Evolutionary conservation across 768 basidiomycete species (phyloP), one percentile per base, ranked within the genome.

Genomic region (Clitopilus hobsonii): DNA sequence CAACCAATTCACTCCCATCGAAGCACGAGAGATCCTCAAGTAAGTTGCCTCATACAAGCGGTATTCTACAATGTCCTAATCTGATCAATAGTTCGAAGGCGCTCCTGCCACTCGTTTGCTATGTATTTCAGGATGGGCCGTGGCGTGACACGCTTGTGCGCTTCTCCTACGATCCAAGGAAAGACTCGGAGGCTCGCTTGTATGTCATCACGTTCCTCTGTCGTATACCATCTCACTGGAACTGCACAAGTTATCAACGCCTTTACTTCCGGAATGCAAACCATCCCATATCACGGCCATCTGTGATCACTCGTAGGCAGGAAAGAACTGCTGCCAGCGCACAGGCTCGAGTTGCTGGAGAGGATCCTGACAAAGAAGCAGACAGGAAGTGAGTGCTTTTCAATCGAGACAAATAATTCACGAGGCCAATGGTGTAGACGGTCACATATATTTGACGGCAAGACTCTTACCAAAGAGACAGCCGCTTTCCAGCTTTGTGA

Each of bases 401-500:
- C 23, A 38, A 27, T 18, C 16, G 11, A 11, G 45, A 25, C 11
- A 30, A 58, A 51, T 52, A 18, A 20, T 51, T 54, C 25, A 59
- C 20, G 51, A 3, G 1, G n/a, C 41, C n/a, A n/a, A n/a, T n/a
- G 10, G 2, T 3, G 5, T 54, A 85, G 85, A 58, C 77, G 75
- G 61, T 88, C 88, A 0, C 93, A 98, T 67, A 79, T 94, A 27
- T 99, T 98, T 61, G 93, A 99, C 66, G 97, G 96, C 0, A 66
- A 82, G 55, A 82, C 81, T 6, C 69, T 93, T 47, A 84, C 87
- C 45, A 86, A 88, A 61, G 90, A 96, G 67, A 89, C 91, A 0
- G 94, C 93, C 1, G 91, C 93, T 16, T 99, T 92, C 72, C 97
- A 98, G 68, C 76, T 99, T 5, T 91, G 91, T 67, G 97, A 99